Evolutionary conservation across 2,329 filamentous ascomycete species (phyloP).

Genomic region (Alternaria longipes): DNA sequence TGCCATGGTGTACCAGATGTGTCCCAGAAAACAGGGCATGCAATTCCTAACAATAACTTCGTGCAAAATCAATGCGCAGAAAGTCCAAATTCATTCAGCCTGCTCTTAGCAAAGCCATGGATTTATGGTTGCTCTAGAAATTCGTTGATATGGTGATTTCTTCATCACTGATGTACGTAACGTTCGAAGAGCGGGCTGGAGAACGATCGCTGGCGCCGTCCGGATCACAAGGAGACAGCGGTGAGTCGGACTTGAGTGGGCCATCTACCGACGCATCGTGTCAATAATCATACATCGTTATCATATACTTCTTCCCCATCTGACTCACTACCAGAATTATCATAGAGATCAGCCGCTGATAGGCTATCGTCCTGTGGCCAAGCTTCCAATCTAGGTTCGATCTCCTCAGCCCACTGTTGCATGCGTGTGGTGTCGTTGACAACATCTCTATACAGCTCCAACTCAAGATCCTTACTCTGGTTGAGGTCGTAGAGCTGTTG

Average conservation of each 20-base stretch:
- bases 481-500: conserved; percentile 30
- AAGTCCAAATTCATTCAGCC: background rate
- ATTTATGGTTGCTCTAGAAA: background rate
- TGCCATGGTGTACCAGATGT: background rate
- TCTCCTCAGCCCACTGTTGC: conserved; percentile 30
- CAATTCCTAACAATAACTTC: background rate
- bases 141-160: background rate
- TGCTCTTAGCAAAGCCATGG: background rate
- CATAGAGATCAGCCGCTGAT: conserved; percentile 43
- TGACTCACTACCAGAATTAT: conserved; percentile 51
- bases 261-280: background rate
- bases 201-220: background rate
- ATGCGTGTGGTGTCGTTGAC: conserved; percentile 37
- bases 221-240: background rate
- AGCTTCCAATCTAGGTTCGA: conserved; percentile 34
- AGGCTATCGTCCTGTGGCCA: conserved; percentile 44
- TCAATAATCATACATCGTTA: conserved; percentile 19
- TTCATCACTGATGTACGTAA: background rate
- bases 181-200: background rate
- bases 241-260: background rate
- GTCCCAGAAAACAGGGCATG: background rate
- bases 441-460: conserved; percentile 31
- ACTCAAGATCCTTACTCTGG: conserved; percentile 30
- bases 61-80: background rate
- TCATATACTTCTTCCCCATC: conserved; percentile 42